Evolutionary conservation across 176 grass and related monocot genomes (phyloP).

Genomic region (Chrysopogon serrulatus): DNA sequence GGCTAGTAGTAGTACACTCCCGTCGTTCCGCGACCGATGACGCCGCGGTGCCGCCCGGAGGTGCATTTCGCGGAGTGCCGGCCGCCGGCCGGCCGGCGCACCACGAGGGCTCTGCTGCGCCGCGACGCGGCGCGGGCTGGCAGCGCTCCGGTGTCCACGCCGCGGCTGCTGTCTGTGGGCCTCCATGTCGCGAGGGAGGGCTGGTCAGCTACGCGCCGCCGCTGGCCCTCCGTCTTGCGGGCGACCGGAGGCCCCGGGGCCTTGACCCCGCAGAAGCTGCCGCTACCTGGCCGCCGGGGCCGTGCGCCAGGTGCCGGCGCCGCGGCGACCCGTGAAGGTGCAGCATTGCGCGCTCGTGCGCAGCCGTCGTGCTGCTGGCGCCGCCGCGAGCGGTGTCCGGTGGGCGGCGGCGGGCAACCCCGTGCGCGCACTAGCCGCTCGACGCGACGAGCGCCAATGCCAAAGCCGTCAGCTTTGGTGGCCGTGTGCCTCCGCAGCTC

Average conservation of each 20-base stretch:
- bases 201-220: background rate
- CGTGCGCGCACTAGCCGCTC: background rate
- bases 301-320: background rate
- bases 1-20: background rate
- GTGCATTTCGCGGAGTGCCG: background rate
- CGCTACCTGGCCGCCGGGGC: background rate
- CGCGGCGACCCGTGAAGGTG: background rate
- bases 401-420: background rate
- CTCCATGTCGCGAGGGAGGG: background rate
- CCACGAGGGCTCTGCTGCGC: background rate
- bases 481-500: background rate
- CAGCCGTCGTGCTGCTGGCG: background rate
- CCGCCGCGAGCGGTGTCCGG: background rate
- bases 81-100: background rate
- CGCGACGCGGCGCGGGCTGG: background rate
- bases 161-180: background rate
- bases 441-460: background rate
- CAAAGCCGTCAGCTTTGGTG: background rate
- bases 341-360: background rate
- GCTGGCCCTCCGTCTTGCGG: background rate
- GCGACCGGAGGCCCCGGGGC: background rate
- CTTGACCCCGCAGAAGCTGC: background rate
- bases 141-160: background rate
- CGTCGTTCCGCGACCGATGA: background rate
- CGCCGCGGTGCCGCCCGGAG: background rate